phyloP scores from a whole-genome alignment of 352 stramenopile genomes.

The Globisporangium apiculatum region DNA sequence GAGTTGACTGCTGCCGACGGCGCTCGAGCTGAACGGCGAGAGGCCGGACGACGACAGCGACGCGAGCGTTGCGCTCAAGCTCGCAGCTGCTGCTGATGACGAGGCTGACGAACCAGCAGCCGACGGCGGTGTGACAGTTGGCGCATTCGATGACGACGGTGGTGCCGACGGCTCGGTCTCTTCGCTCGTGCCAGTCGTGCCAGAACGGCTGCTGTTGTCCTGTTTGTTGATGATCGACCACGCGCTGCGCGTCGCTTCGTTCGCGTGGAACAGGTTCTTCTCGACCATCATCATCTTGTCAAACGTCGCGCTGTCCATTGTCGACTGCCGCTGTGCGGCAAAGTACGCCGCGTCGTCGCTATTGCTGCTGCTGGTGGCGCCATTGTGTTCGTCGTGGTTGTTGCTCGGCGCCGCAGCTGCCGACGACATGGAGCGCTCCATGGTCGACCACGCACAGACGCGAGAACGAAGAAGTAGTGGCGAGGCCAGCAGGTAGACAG shows the following conservation, averaged over 20 bases:
- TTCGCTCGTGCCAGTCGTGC: neutral
- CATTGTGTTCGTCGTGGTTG: too few species aligned
- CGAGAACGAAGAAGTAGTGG: too few species aligned
- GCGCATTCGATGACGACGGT: conserved; percentile 1
- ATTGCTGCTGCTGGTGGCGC: neutral
- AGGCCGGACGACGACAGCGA: conserved; percentile 10
- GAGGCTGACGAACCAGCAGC: conserved; percentile 7
- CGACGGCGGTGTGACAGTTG: neutral
- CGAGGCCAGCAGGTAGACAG: too few species aligned
- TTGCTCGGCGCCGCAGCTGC: too few species aligned
- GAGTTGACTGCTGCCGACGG: neutral
- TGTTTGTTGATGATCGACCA: conserved; percentile 72
- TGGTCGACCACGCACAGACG: neutral
- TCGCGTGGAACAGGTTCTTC: conserved; percentile 74
- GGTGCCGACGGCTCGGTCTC: neutral
- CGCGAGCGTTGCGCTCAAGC: neutral
- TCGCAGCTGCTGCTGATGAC: neutral
- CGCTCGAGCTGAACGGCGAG: conserved; percentile 3
- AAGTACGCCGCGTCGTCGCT: conserved; percentile 46
- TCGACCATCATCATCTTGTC: conserved; percentile 78
- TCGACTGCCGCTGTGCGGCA: conserved; percentile 48
- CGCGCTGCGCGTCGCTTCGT: conserved; percentile 71
- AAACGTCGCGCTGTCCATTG: conserved; percentile 77
- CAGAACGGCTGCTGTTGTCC: conserved; percentile 1
- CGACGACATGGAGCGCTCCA: neutral